Evolutionary conservation across 306 rosid genomes (phyloP).

Genomic region (Fragaria ananassa): DNA sequence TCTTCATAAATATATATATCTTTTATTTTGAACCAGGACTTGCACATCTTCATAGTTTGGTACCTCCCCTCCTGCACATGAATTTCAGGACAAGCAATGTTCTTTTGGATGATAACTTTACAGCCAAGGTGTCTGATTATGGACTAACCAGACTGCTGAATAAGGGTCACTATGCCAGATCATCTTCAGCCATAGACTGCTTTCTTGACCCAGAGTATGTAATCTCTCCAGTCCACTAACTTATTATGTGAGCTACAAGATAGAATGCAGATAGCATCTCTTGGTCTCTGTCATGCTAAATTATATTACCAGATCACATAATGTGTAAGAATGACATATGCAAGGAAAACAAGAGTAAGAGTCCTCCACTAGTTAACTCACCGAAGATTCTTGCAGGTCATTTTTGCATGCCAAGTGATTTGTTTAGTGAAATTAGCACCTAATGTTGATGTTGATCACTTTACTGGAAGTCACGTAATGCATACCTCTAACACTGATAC

Average conservation of each 20-base stretch:
- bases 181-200: slow-evolving; percentile 55
- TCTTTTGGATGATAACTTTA: slow-evolving; percentile 52
- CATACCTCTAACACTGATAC: background rate
- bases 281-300: background rate
- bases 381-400: background rate
- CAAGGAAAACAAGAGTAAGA: background rate
- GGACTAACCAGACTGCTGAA: slow-evolving; percentile 49
- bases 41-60: slow-evolving; percentile 60
- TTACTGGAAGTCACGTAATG: background rate
- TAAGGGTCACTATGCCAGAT: slow-evolving; percentile 34
- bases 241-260: background rate
- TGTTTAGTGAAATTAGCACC: background rate
- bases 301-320: background rate
- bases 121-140: slow-evolving; percentile 63
- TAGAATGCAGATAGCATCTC: background rate
- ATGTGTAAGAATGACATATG: slow-evolving; percentile 1
- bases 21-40: slow-evolving; percentile 44
- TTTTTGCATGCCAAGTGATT: background rate
- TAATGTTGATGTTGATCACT: background rate
- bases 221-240: slow-evolving; percentile 7
- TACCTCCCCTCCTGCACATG: slow-evolving; percentile 65
- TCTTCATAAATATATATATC: slow-evolving; percentile 9
- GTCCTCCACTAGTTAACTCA: background rate
- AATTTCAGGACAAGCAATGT: slow-evolving; percentile 65
- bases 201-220: slow-evolving; percentile 72